A percentile compares a stretch with the other conserved stretches of the same genome.
Conservation (phyloP, 768 basidiomycete species). For the Cyclocybe cylindracea region DNA sequence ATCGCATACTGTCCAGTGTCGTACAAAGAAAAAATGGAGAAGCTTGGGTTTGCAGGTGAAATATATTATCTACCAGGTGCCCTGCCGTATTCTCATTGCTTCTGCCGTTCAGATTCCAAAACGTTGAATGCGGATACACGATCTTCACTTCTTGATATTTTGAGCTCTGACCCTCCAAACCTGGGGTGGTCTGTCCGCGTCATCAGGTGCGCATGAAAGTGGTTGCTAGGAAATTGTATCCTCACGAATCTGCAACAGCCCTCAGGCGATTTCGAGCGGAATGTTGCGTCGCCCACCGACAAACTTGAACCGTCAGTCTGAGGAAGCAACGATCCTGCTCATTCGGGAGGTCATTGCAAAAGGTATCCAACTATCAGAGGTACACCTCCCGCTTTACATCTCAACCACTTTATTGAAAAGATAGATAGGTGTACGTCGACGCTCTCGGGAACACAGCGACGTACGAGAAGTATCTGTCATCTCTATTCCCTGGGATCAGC, state of each 20-base stretch:
- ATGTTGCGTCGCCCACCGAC: constrained; percentile 85
- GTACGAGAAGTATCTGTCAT: constrained; percentile 83
- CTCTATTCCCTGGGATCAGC: constrained; percentile 76
- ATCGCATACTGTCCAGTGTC: constrained; percentile 88
- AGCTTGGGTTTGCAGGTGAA: constrained; percentile 88
- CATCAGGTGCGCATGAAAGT: constrained; percentile 46
- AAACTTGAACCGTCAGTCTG: constrained; percentile 87
- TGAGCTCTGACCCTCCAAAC: constrained; percentile 70
- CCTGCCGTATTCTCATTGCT: background rate
- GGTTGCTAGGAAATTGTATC: background rate
- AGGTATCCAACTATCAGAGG: constrained; percentile 81
- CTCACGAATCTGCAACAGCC: constrained; percentile 44
- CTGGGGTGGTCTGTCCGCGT: constrained; percentile 85
- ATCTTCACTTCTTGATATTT: constrained; percentile 59
- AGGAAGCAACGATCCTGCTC: constrained; percentile 87
- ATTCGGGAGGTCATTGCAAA: constrained; percentile 83
- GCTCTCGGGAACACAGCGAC: constrained; percentile 86
- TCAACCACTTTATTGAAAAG: background rate
- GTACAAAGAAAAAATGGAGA: constrained; percentile 72
- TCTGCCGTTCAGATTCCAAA: constrained; percentile 76
- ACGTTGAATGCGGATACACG: constrained; percentile 75
- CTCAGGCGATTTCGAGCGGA: constrained; percentile 86
- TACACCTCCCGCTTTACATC: constrained; percentile 23
- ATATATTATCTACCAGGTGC: background rate
- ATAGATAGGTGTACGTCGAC: constrained; percentile 83